Conservation (phyloP, 2,329 filamentous ascomycete genomes). For the Didymosphaeria variabile region DNA sequence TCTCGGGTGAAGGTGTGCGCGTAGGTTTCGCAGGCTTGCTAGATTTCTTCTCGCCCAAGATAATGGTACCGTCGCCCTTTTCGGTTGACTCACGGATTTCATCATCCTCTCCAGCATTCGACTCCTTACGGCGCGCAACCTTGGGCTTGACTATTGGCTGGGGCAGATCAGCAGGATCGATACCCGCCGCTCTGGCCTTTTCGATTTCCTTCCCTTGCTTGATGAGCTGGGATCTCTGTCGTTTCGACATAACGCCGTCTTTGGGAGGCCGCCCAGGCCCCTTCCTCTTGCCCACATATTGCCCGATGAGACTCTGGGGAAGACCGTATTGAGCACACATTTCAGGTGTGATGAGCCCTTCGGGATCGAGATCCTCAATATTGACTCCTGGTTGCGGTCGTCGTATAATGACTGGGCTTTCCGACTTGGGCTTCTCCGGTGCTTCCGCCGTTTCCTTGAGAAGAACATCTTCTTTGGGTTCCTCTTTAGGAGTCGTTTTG, state of each 20-base stretch:
- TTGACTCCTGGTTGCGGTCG: constrained; percentile 33
- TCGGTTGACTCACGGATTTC: constrained; percentile 48
- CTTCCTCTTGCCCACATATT: constrained; percentile 68
- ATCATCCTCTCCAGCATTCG: constrained; percentile 48
- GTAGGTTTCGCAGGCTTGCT: constrained; percentile 59
- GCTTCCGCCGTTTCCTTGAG: constrained; percentile 36
- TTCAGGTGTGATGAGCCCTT: constrained; percentile 47
- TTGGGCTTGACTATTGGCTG: constrained; percentile 46
- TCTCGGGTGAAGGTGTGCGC: constrained; percentile 69
- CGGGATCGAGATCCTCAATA: constrained; percentile 42
- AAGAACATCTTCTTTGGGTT: constrained; percentile 36
- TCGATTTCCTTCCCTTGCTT: constrained; percentile 64
- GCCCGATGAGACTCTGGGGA: constrained; percentile 49
- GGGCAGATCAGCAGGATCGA: constrained; percentile 48
- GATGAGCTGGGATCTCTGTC: constrained; percentile 72
- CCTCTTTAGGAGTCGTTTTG: constrained; percentile 32
- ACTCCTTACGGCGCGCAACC: constrained; percentile 47
- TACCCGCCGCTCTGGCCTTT: constrained; percentile 48
- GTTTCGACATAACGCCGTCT: constrained; percentile 83
- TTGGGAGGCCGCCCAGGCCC: constrained; percentile 84
- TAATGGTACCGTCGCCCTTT: constrained; percentile 41
- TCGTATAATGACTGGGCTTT: constrained; percentile 38
- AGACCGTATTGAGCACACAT: constrained; percentile 53
- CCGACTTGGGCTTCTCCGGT: constrained; percentile 34
- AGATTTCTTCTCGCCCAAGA: constrained; percentile 54